These are phyloP conservation scores for Pyronema domesticum DNA, from an alignment of 495 filamentous ascomycete species.

Conservation along the genomic window DNA sequence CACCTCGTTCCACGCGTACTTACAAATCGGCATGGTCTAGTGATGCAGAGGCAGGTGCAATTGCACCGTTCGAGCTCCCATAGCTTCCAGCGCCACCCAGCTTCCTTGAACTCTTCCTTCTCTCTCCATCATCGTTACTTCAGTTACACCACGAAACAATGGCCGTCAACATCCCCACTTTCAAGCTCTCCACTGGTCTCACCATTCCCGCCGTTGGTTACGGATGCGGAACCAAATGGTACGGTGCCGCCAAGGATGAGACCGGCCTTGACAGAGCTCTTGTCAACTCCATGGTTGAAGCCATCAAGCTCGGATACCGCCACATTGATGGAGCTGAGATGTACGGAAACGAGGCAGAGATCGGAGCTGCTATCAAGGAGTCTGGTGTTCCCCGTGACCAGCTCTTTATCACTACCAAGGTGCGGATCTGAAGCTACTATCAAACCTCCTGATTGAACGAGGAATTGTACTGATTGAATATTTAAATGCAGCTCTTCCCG, in stretches of 20 bases:
- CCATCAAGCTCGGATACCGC: constrained; percentile 26
- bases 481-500: constrained; percentile 13
- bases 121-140: too few relatives aligned
- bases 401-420: constrained; percentile 28
- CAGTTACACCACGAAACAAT: too few relatives aligned
- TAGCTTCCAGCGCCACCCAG: too few relatives aligned
- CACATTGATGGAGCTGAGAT: constrained; percentile 29
- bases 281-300: constrained; percentile 23
- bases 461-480: constrained; percentile 9
- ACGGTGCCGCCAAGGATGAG: background rate
- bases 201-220: constrained; percentile 44
- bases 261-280: constrained; percentile 4
- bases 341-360: constrained; percentile 29
- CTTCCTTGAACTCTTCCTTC: too few relatives aligned
- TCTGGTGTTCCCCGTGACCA: constrained; percentile 23
- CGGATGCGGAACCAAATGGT: constrained; percentile 30
- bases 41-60: too few relatives aligned
- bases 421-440: constrained; percentile 26
- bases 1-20: too few relatives aligned
- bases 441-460: constrained; percentile 8
- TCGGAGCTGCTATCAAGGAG: constrained; percentile 29
- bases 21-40: too few relatives aligned
- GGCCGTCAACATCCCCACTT: background rate
- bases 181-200: constrained; percentile 25
- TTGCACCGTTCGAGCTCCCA: too few relatives aligned